These are phyloP conservation scores for Trichoderma atroviride DNA, from an alignment of 2,329 filamentous ascomycete genomes.

Conservation along the genomic window DNA sequence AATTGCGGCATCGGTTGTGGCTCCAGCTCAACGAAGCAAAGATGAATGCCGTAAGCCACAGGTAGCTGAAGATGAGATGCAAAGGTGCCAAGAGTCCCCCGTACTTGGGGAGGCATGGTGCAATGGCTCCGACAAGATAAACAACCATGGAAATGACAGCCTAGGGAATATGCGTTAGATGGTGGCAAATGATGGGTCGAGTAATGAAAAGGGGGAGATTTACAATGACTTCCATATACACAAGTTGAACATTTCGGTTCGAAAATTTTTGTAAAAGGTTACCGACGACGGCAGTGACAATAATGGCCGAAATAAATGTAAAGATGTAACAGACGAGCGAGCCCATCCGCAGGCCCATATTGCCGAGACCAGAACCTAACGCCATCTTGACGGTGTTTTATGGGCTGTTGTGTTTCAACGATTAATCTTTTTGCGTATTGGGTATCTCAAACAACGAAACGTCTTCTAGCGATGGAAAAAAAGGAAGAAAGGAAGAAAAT, in stretches of 20 bases:
- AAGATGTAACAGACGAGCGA: slow-evolving; percentile 15
- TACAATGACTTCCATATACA: slow-evolving; percentile 34
- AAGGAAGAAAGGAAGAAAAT: neutral
- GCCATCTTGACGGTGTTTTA: slow-evolving; percentile 1
- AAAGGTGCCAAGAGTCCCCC: slow-evolving; percentile 30
- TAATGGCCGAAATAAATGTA: slow-evolving; percentile 14
- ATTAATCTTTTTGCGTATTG: neutral
- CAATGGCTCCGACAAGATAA: slow-evolving; percentile 29
- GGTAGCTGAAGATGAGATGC: slow-evolving; percentile 33
- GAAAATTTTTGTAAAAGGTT: slow-evolving; percentile 10
- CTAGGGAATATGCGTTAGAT: slow-evolving; percentile 23
- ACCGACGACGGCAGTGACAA: slow-evolving; percentile 9
- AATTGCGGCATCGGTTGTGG: slow-evolving; percentile 23
- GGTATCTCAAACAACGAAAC: neutral
- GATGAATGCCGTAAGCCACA: slow-evolving; percentile 35
- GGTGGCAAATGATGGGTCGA: neutral
- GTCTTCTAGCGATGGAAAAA: neutral
- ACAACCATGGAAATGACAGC: slow-evolving; percentile 32
- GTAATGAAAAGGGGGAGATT: neutral
- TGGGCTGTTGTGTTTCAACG: neutral
- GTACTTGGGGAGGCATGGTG: slow-evolving; percentile 30
- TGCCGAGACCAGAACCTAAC: neutral
- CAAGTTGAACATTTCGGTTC: slow-evolving; percentile 29
- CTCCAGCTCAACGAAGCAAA: slow-evolving; percentile 33
- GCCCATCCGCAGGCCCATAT: neutral